Conservation (phyloP, 1,139 yeast genomes). For the Magnusiomyces tetraspermus region DNA sequence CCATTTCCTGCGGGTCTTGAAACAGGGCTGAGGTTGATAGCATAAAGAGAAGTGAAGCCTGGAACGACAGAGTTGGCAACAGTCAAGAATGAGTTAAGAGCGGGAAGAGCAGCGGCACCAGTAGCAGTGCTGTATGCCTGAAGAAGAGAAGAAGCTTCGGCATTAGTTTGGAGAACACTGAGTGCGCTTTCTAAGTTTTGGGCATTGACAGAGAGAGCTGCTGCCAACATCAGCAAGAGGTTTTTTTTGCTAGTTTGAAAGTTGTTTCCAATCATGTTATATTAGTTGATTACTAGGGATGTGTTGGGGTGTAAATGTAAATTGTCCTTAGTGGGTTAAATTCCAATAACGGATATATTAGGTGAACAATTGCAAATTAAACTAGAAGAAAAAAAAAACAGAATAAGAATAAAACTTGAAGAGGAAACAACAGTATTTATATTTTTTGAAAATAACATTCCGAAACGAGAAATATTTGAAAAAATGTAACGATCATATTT, state of each 20-base stretch:
- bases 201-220: slow-evolving; percentile 1
- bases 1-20: no score
- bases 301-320: not conserved
- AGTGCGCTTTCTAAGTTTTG: slow-evolving; percentile 8
- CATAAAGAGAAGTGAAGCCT: slow-evolving; percentile 9
- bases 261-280: slow-evolving; percentile 4
- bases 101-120: slow-evolving; percentile 12
- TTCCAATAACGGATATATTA: no score
- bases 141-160: slow-evolving; percentile 6
- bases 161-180: slow-evolving; percentile 8
- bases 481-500: no score
- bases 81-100: slow-evolving; percentile 10
- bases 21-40: slow-evolving; percentile 4
- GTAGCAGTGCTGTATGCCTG: slow-evolving; percentile 14
- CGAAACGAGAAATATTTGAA: no score
- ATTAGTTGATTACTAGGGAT: no score
- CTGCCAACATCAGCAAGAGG: slow-evolving; percentile 3
- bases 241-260: not conserved
- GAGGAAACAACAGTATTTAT: not conserved
- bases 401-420: no score
- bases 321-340: no score
- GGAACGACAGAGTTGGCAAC: slow-evolving; percentile 10
- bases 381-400: no score
- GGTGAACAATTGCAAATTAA: no score
- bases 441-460: not conserved